Percentiles rank a stretch among this genome's conserved stretches.
Evolutionary conservation across 495 filamentous ascomycete species (phyloP).

Genomic region (Parachaetomium inaequale): DNA sequence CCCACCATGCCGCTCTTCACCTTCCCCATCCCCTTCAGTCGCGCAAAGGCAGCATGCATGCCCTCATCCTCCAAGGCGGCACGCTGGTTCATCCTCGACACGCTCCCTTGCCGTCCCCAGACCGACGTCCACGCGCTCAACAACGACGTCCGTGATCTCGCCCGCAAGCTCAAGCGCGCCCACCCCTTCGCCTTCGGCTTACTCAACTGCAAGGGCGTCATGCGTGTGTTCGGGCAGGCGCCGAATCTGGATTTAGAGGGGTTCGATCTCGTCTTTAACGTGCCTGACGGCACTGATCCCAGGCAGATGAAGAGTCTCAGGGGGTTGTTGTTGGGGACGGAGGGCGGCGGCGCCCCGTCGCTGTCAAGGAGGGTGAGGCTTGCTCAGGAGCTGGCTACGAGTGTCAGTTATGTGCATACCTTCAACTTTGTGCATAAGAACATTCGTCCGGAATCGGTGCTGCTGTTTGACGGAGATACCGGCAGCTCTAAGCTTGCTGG

Average conservation of each 20-base stretch:
- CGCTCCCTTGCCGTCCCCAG: conserved; percentile 24
- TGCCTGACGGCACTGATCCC: background rate
- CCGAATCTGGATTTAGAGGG: background rate
- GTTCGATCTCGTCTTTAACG: conserved; percentile 27
- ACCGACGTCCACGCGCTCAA: conserved; percentile 1
- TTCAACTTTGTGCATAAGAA: conserved; percentile 57
- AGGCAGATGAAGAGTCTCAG: conserved; percentile 2
- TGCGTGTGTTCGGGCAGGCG: background rate
- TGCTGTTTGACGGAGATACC: conserved; percentile 35
- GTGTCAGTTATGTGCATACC: conserved; percentile 50
- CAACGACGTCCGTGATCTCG: conserved; percentile 42
- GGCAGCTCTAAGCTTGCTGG: background rate
- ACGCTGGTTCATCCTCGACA: conserved; percentile 17
- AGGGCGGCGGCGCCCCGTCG: background rate
- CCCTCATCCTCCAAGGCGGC: background rate
- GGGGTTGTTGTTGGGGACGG: background rate
- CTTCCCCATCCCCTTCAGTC: conserved; percentile 21
- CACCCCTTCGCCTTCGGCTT: conserved; percentile 48
- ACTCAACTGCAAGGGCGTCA: conserved; percentile 43
- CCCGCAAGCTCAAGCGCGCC: conserved; percentile 33
- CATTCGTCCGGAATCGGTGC: conserved; percentile 52
- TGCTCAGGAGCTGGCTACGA: conserved; percentile 43
- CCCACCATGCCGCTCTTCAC: background rate
- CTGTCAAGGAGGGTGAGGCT: conserved; percentile 27
- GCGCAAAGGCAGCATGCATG: background rate